These are phyloP conservation scores for Candida taoyuanica DNA, from an alignment of 805 yeast species.

Conservation along the genomic window DNA sequence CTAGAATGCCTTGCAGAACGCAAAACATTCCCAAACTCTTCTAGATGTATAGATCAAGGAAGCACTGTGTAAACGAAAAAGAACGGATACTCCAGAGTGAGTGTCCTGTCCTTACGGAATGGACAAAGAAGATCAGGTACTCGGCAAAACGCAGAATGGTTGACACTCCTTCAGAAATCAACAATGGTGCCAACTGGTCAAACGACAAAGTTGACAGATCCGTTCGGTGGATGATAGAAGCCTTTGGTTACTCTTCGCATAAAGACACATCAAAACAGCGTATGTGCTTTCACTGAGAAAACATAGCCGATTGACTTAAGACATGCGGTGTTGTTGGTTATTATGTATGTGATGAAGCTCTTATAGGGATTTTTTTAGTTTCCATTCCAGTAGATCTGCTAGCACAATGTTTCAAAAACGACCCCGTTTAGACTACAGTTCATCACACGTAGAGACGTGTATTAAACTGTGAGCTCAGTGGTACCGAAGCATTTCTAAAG, in stretches of 20 bases:
- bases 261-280: conserved; percentile 30
- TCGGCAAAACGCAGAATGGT: conserved; percentile 13
- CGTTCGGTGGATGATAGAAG: conserved; percentile 1
- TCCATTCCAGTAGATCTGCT: too few relatives aligned
- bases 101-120: background rate
- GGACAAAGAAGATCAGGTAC: conserved; percentile 1
- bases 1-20: conserved; percentile 3
- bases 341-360: too few relatives aligned
- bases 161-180: background rate
- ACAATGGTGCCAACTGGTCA: conserved; percentile 1
- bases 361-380: too few relatives aligned
- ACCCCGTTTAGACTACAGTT: background rate
- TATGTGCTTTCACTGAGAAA: conserved; percentile 12
- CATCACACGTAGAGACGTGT: background rate
- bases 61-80: background rate
- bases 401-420: too few relatives aligned
- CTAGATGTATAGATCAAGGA: conserved; percentile 3
- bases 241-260: conserved; percentile 28
- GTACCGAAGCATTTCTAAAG: too few relatives aligned
- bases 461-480: background rate
- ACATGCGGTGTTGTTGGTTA: too few relatives aligned
- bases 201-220: conserved; percentile 6
- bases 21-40: conserved; percentile 3
- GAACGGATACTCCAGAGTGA: conserved; percentile 1
- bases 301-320: conserved; percentile 21